Evolutionary conservation across 495 filamentous ascomycete species (phyloP), one percentile per base, ranked within the genome.

Genomic region (Hypoxylon rickii): DNA sequence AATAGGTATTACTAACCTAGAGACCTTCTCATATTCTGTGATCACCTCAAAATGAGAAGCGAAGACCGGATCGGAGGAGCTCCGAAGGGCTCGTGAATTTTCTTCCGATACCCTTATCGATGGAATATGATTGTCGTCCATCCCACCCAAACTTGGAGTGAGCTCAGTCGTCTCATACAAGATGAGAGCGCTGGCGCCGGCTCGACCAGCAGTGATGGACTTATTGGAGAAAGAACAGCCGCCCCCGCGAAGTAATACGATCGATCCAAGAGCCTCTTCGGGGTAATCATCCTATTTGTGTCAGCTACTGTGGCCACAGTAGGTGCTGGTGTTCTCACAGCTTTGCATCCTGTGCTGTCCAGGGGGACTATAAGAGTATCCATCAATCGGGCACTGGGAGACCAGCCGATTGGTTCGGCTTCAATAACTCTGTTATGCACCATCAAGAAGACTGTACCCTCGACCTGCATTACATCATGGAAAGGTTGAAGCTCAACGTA

Each of bases 161-260:
- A 64, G 65, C 16, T 62, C 26, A 5, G 66, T 71, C 51, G 84
- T 79, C 66, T 86, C 83, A 56, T 84, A 83, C 20, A 85, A 72
- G 33, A 86, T 63, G 0, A 74, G 68, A 0, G 70, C 84, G 2
- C 59, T 59, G 7, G 84, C 84, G 15, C 80, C 73, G 10, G 80
- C 78, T 6, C 56, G 43, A 11, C 74, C 75, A 0, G 83, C 84
- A 1, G 77, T 60, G 5, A 73, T 67, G 3, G 79, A 72, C 68
- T 87, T 86, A 3, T 74, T 55, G 11, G 70, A 81, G 46, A 84
- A 83, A 10, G 71, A 59, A 38, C 84, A 87, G 3, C 63, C 66
- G 22, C 81, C 82, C 32, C 82, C 74, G 26, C 72, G 64, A 44
- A 86, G 67, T 7, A 87, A 70, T 37, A 80, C 83, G 39, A 86